These are phyloP conservation scores for Fistulifera solaris DNA, from an alignment of 108 stramenopile species.

Conservation along the genomic window DNA sequence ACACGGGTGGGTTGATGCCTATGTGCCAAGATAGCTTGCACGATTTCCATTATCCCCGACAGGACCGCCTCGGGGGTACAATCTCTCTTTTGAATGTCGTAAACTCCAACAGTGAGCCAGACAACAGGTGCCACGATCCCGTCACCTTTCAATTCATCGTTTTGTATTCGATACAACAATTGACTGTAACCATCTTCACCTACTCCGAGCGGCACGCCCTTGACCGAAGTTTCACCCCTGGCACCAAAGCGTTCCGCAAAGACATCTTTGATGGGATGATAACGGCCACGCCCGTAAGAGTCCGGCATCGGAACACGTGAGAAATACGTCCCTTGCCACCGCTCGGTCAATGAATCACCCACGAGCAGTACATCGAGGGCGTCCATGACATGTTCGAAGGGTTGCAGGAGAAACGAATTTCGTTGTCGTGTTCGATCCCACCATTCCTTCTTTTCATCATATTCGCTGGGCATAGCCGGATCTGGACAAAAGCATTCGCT, in stretches of 20 bases:
- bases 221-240: slow-evolving; percentile 1
- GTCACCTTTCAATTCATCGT: slow-evolving; percentile 36
- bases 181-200: slow-evolving; percentile 14
- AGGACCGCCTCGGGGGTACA: not conserved
- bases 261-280: not conserved
- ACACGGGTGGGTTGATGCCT: not conserved
- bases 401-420: too few species aligned
- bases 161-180: slow-evolving; percentile 25
- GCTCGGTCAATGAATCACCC: slow-evolving; percentile 24
- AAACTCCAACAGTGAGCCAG: slow-evolving; percentile 41
- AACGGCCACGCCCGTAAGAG: not conserved
- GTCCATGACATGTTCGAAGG: not conserved
- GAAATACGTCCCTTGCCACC: slow-evolving; percentile 10
- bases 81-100: slow-evolving; percentile 19
- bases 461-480: too few species aligned
- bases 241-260: not conserved
- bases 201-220: slow-evolving; percentile 12
- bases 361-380: slow-evolving; percentile 14
- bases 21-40: not conserved
- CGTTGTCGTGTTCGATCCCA: too few species aligned
- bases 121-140: slow-evolving; percentile 28
- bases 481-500: too few species aligned
- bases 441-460: too few species aligned
- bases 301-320: not conserved
- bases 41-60: not conserved